Percentiles rank a stretch among this genome's conserved stretches.
Conservation (phyloP, 1,284 basidiomycete genomes). For the Sporisorium exsertum region DNA sequence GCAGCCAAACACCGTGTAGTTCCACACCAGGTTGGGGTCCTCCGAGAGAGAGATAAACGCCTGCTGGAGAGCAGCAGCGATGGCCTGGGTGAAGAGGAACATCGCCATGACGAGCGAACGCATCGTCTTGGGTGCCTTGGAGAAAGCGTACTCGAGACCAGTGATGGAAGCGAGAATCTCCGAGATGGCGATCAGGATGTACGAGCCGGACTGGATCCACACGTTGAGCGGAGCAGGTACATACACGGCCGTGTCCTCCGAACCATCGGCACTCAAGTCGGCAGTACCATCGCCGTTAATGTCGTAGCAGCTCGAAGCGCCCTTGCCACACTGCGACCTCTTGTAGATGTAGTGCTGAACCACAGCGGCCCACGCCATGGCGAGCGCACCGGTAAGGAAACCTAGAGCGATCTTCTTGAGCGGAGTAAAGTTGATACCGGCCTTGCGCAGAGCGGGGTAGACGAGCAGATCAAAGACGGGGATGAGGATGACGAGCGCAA, state of each 20-base stretch:
- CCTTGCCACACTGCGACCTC: constrained; percentile 73
- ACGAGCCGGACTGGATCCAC: constrained; percentile 71
- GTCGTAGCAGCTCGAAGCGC: constrained; percentile 68
- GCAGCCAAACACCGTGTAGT: constrained; percentile 73
- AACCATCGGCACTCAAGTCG: constrained; percentile 34
- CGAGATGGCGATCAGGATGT: constrained; percentile 71
- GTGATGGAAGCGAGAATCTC: constrained; percentile 87
- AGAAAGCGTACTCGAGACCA: constrained; percentile 84
- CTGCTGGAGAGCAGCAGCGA: constrained; percentile 73
- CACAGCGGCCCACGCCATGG: constrained; percentile 77
- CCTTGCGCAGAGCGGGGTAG: constrained; percentile 80
- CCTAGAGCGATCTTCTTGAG: constrained; percentile 78
- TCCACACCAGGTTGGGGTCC: constrained; percentile 74
- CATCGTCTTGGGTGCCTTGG: constrained; percentile 73
- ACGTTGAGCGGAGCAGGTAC: constrained; percentile 64
- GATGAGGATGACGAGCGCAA: constrained; percentile 72
- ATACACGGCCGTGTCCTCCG: constrained; percentile 18
- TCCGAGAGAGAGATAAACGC: constrained; percentile 74
- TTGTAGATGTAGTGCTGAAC: constrained; percentile 73
- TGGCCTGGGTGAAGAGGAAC: constrained; percentile 78
- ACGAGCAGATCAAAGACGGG: constrained; percentile 73
- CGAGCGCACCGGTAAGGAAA: constrained; percentile 73
- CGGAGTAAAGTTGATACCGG: constrained; percentile 76
- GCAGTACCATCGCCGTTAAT: constrained; percentile 46
- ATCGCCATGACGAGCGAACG: constrained; percentile 69